These are phyloP conservation scores for Talaromyces ruber DNA, from an alignment of 495 filamentous ascomycete species.

Conservation along the genomic window DNA sequence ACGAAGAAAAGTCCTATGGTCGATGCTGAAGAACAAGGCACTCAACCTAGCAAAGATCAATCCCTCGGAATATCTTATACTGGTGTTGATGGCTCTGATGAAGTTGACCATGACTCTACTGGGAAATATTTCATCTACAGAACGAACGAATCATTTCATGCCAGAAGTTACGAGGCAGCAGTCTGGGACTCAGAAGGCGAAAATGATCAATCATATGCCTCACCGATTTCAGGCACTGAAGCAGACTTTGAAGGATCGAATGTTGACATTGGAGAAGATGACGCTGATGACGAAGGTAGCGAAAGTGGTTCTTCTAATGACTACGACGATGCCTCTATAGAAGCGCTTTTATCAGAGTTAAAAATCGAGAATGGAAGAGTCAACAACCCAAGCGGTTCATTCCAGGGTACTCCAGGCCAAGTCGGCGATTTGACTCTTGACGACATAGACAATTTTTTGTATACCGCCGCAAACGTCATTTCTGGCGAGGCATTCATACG, in stretches of 20 bases:
- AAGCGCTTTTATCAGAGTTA: not conserved
- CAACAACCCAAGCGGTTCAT: not conserved
- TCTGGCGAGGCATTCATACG: not conserved
- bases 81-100: not conserved
- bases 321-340: not conserved
- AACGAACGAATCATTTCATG: not conserved
- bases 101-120: not conserved
- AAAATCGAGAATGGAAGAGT: not conserved
- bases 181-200: constrained; percentile 1
- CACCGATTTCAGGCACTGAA: not conserved
- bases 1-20: not conserved
- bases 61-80: not conserved
- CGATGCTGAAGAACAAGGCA: not conserved
- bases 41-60: not conserved
- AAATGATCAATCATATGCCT: not conserved
- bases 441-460: not conserved
- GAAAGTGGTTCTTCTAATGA: not conserved
- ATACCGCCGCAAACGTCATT: not conserved
- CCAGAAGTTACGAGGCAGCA: not conserved
- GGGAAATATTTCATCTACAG: not conserved
- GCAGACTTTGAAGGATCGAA: not conserved
- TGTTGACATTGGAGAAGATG: not conserved
- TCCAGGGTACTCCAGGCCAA: not conserved
- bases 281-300: constrained; percentile 1
- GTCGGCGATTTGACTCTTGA: not conserved